These are phyloP conservation scores for Lepiota subincarnata DNA, from an alignment of 768 basidiomycete genomes.

Conservation along the genomic window DNA sequence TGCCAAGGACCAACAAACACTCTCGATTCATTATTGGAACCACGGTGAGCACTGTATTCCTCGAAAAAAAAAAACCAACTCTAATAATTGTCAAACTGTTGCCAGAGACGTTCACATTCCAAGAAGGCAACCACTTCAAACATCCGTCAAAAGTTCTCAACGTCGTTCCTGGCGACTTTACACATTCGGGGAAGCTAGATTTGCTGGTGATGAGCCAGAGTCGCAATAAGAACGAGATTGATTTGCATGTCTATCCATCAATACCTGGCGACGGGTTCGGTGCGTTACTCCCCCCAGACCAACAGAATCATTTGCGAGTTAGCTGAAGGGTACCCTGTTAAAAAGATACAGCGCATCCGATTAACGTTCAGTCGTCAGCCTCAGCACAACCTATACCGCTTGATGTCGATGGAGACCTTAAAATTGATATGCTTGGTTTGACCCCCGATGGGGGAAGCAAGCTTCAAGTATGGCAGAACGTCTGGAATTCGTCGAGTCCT, in stretches of 20 bases:
- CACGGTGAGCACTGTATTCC: slow-evolving; percentile 49
- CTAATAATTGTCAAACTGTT: slow-evolving; percentile 6
- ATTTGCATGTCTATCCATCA: slow-evolving; percentile 70
- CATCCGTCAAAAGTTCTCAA: slow-evolving; percentile 65
- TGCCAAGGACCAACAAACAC: slow-evolving; percentile 66
- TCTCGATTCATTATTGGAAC: slow-evolving; percentile 80
- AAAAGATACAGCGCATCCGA: slow-evolving; percentile 37
- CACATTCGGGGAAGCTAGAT: slow-evolving; percentile 89
- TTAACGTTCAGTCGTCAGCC: slow-evolving; percentile 60
- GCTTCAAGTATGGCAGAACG: slow-evolving; percentile 77
- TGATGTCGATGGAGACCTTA: slow-evolving; percentile 86
- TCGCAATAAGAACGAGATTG: slow-evolving; percentile 43
- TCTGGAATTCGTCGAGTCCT: slow-evolving; percentile 59
- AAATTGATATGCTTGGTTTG: slow-evolving; percentile 80
- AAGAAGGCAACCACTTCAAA: slow-evolving; percentile 44
- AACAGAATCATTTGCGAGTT: not conserved
- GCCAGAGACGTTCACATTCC: slow-evolving; percentile 58
- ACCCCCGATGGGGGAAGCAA: slow-evolving; percentile 33
- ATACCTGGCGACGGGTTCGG: slow-evolving; percentile 61
- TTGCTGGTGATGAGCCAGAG: slow-evolving; percentile 80
- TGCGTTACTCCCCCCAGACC: slow-evolving; percentile 30
- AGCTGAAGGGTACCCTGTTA: not conserved
- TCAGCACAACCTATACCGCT: slow-evolving; percentile 80
- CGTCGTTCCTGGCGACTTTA: slow-evolving; percentile 90
- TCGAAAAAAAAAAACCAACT: not conserved